Evolutionary conservation across 2,329 filamentous ascomycete species (phyloP), one percentile per base, ranked within the genome.

Genomic region (Monilinia polystroma): DNA sequence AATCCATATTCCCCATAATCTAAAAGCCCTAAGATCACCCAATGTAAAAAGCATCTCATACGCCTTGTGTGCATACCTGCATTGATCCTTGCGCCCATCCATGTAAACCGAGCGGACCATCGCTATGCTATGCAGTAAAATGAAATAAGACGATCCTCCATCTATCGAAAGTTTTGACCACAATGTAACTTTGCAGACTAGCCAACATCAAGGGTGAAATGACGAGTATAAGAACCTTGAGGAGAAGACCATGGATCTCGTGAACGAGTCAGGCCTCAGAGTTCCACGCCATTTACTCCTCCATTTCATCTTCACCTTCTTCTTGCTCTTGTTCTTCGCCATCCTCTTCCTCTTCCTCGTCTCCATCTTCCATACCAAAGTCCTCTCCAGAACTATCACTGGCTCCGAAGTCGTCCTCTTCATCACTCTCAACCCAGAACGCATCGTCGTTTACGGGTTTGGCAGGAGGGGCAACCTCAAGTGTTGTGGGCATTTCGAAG

Each of bases 401-500:
- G 20, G 89, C 89, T 12, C 88, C 90, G 77, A 93, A 93, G 72
- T 93, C 90, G 63, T 90, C 86, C 72, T 92, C 90, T 71, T 90
- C 84, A 67, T 90, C 90, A 58, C 86, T 88, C 76, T 91, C 90
- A 45, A 85, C 87, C 90, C 92, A 95, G 76, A 96, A 96, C 69
- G 91, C 90, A 72, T 90, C 88, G 72, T 96, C 91, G 52, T 90
- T 87, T 3, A 88, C 85, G 18, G 83, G 86, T 71, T 89, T 87
- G 1, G 87, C 86, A 1, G 81, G 82, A 2, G 87, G 85, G 16
- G 82, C 80, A 20, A 84, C 80, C 79, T 92, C 78, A 75, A 90
- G 78, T 64, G 87, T 85, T 0, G 89, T 92, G 0, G 95, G 95
- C 90, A 98, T 94, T 66, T 86, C 82, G 70, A 93, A 93, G 0